Conservation (phyloP, 2,329 filamentous ascomycete genomes). For the Kalmusia sp. region DNA sequence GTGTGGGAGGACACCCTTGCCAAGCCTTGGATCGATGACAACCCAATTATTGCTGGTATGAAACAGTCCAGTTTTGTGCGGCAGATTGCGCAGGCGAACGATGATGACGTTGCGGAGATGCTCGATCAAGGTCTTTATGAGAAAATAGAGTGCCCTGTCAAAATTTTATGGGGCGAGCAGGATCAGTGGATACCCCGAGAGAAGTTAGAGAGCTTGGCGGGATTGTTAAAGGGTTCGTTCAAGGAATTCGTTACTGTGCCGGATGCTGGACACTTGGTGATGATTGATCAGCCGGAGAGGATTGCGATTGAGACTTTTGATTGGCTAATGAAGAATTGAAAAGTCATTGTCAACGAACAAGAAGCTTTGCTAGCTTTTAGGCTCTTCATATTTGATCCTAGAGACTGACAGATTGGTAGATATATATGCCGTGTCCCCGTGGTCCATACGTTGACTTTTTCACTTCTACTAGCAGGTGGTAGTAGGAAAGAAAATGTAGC, state of each 20-base stretch:
- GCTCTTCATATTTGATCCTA: neutral
- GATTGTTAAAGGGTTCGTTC: neutral
- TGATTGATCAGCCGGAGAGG: slow-evolving; percentile 6
- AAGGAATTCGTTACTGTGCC: slow-evolving; percentile 4
- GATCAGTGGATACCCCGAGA: slow-evolving; percentile 5
- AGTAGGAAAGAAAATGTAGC: too few species aligned
- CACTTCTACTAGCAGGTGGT: too few species aligned
- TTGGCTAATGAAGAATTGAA: slow-evolving; percentile 1
- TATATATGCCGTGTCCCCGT: too few species aligned
- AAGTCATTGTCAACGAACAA: neutral
- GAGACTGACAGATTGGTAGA: too few species aligned
- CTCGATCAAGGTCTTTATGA: neutral
- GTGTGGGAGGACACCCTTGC: slow-evolving; percentile 5
- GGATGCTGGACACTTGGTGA: slow-evolving; percentile 3
- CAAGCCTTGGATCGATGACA: neutral
- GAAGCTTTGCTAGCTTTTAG: neutral
- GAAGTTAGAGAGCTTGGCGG: slow-evolving; percentile 4
- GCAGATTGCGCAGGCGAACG: slow-evolving; percentile 7
- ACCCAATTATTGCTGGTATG: neutral
- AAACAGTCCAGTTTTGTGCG: slow-evolving; percentile 1
- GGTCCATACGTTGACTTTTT: too few species aligned
- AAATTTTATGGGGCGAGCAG: slow-evolving; percentile 4
- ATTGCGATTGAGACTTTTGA: slow-evolving; percentile 1
- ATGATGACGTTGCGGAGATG: slow-evolving; percentile 6
- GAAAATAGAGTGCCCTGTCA: neutral